These are phyloP conservation scores for Sporobolus alterniflorus DNA, from an alignment of 202 grass and related monocot genomes.

Conservation along the genomic window DNA sequence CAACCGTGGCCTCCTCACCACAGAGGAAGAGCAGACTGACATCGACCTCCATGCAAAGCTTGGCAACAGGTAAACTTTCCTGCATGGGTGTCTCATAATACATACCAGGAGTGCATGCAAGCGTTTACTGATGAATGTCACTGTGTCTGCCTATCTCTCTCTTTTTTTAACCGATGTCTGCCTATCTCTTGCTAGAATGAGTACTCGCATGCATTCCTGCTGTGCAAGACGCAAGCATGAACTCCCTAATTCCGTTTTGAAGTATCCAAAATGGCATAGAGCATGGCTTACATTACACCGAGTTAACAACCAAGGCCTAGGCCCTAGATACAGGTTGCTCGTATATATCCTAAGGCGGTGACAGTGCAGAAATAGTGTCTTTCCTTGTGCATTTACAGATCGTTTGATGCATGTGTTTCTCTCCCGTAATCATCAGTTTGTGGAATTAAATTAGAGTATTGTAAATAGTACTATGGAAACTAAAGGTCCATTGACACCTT, in stretches of 20 bases:
- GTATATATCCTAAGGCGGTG: neutral
- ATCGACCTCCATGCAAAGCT: slow-evolving; percentile 87
- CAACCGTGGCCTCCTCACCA: slow-evolving; percentile 82
- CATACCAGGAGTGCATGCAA: neutral
- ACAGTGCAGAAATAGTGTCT: neutral
- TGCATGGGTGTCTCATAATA: slow-evolving; percentile 10
- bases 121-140: neutral
- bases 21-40: slow-evolving; percentile 69
- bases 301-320: too few relatives aligned
- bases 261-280: neutral
- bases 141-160: too few relatives aligned
- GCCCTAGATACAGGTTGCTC: neutral
- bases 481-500: neutral
- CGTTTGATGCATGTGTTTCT: neutral
- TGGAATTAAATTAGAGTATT: neutral
- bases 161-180: too few relatives aligned
- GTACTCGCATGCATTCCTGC: slow-evolving; percentile 5
- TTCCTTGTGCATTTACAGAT: neutral
- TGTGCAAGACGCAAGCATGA: neutral
- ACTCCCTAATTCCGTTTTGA: slow-evolving; percentile 9
- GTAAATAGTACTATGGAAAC: neutral
- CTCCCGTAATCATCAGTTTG: neutral
- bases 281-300: neutral
- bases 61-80: slow-evolving; percentile 61
- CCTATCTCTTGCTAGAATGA: slow-evolving; percentile 12